Evolutionary conservation across 371 early-diverging fungal genomes (phyloP).

Genomic region (Syncephalastrum contaminatum): DNA sequence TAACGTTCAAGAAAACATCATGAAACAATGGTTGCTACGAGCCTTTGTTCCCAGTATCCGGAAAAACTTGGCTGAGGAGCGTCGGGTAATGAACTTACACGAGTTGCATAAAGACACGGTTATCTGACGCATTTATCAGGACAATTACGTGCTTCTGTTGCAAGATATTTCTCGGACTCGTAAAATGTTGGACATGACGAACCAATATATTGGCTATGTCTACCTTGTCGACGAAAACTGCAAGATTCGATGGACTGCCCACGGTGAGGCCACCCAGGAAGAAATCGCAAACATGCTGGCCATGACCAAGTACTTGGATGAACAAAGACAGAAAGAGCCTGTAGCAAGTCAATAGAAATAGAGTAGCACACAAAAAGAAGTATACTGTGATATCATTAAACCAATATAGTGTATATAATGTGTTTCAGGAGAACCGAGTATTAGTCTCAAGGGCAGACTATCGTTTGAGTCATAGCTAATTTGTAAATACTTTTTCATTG

Average conservation of each 20-base stretch:
- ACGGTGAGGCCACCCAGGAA: constrained; percentile 67
- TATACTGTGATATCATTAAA: background rate
- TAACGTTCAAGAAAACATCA: constrained; percentile 65
- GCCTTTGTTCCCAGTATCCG: constrained; percentile 64
- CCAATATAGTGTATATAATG: background rate
- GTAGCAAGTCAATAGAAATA: background rate
- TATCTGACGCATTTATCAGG: constrained; percentile 21
- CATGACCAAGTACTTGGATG: constrained; percentile 44
- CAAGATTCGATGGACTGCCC: constrained; percentile 84
- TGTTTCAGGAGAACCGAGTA: no score
- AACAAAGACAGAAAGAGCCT: constrained; percentile 16
- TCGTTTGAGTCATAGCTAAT: no score
- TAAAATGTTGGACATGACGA: constrained; percentile 66
- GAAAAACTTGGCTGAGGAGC: constrained; percentile 54
- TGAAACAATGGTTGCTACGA: constrained; percentile 63
- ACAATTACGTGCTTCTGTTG: constrained; percentile 60
- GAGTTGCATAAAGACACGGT: background rate
- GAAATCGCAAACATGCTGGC: constrained; percentile 64
- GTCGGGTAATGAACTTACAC: constrained; percentile 39
- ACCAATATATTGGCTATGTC: constrained; percentile 77
- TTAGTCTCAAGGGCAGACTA: no score
- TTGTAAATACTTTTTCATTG: no score
- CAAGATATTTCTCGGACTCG: constrained; percentile 60
- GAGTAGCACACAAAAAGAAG: background rate
- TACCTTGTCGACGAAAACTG: constrained; percentile 74